Conservation (phyloP, 2,329 filamentous ascomycete genomes). For the Curvularia spicifera region DNA sequence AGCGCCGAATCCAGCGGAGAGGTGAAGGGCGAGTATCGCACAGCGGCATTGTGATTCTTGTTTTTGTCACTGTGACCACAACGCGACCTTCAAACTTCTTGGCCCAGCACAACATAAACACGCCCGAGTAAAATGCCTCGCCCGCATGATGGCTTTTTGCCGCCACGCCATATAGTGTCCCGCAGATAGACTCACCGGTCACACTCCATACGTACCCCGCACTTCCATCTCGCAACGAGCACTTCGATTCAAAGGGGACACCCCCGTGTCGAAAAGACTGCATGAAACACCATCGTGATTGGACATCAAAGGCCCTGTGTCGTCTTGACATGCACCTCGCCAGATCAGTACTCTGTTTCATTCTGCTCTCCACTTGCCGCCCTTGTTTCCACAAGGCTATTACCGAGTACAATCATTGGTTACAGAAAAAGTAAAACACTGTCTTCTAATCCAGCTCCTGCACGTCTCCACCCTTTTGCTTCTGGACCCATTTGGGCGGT, state of each 20-base stretch:
- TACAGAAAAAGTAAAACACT: slow-evolving; percentile 24
- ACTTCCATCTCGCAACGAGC: not conserved
- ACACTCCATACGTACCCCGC: slow-evolving; percentile 8
- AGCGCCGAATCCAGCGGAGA: not conserved
- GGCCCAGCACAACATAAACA: slow-evolving; percentile 22
- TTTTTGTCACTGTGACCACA: slow-evolving; percentile 16
- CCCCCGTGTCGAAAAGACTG: not conserved
- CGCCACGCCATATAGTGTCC: slow-evolving; percentile 7
- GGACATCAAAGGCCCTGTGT: slow-evolving; percentile 21
- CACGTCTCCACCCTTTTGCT: slow-evolving; percentile 14
- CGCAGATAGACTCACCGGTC: slow-evolving; percentile 14
- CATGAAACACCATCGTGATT: slow-evolving; percentile 21
- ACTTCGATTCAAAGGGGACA: not conserved
- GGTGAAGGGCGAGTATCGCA: not conserved
- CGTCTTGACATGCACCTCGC: not conserved
- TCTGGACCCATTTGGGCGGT: not conserved
- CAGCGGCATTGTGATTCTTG: not conserved
- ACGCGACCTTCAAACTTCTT: slow-evolving; percentile 20
- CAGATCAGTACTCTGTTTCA: slow-evolving; percentile 20
- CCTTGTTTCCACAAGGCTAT: slow-evolving; percentile 23
- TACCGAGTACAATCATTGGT: slow-evolving; percentile 26
- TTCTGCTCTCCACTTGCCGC: slow-evolving; percentile 6
- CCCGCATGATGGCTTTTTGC: slow-evolving; percentile 31
- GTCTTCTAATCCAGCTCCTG: slow-evolving; percentile 9
- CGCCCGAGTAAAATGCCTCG: slow-evolving; percentile 42